phyloP scores from a whole-genome alignment of 2,329 filamentous ascomycete genomes.

The Verticillium albo-atrum region DNA sequence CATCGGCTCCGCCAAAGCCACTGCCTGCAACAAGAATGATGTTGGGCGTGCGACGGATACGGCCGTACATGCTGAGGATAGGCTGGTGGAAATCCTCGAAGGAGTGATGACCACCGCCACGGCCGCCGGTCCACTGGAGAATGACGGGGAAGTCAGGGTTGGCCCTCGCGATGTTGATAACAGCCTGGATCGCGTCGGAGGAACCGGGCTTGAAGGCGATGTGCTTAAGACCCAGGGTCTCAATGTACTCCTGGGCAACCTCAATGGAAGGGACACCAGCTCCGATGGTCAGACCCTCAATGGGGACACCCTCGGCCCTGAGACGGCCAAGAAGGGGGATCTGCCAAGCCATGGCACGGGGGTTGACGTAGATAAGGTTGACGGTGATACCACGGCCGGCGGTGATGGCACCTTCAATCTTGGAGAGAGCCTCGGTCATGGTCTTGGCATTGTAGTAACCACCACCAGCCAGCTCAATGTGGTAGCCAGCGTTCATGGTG shows the following conservation, averaged over 20 bases:
- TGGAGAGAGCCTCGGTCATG: slow-evolving; percentile 77
- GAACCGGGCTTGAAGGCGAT: slow-evolving; percentile 94
- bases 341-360: slow-evolving; percentile 87
- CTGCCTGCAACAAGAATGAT: slow-evolving; percentile 86
- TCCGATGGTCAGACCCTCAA: slow-evolving; percentile 88
- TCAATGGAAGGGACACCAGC: slow-evolving; percentile 92
- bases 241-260: slow-evolving; percentile 88
- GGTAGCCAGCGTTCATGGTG: slow-evolving; percentile 93
- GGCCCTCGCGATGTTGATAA: slow-evolving; percentile 91
- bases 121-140: slow-evolving; percentile 90
- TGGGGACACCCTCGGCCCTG: slow-evolving; percentile 79
- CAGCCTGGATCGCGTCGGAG: slow-evolving; percentile 78
- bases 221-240: slow-evolving; percentile 88
- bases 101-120: slow-evolving; percentile 91
- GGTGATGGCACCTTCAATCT: slow-evolving; percentile 81
- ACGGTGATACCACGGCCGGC: slow-evolving; percentile 83
- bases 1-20: slow-evolving; percentile 85
- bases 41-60: slow-evolving; percentile 81
- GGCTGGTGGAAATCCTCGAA: slow-evolving; percentile 95
- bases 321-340: slow-evolving; percentile 79
- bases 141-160: slow-evolving; percentile 91
- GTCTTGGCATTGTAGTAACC: slow-evolving; percentile 80
- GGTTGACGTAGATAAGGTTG: slow-evolving; percentile 89
- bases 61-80: slow-evolving; percentile 84
- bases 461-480: slow-evolving; percentile 84